Percentiles rank a stretch among this genome's conserved stretches.
Evolutionary conservation across 139 green algal species (phyloP).

Genomic region (Coccomyxa sp.): DNA sequence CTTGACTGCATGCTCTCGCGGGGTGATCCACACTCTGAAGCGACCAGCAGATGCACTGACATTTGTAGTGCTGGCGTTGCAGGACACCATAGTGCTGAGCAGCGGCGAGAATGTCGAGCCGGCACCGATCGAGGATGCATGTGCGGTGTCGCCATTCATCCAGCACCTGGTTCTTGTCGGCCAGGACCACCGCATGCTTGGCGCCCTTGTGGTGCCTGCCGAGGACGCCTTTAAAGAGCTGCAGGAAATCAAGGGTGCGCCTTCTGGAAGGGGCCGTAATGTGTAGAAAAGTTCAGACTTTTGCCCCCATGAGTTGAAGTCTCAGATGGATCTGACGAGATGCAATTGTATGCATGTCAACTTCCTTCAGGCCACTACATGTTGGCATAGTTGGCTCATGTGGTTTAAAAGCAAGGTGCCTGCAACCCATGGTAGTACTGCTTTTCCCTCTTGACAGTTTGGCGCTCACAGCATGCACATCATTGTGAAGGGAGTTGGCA

Average conservation of each 20-base stretch:
- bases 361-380: neutral
- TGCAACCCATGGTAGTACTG: neutral
- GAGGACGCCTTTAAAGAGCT: slow-evolving; percentile 40
- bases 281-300: neutral
- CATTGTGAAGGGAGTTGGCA: neutral
- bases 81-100: slow-evolving; percentile 86
- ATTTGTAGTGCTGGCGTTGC: no score
- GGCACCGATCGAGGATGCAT: slow-evolving; percentile 76
- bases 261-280: neutral
- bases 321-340: no score
- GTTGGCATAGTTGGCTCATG: neutral
- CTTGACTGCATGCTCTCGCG: no score
- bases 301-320: no score
- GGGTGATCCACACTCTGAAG: no score
- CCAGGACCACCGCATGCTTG: slow-evolving; percentile 44
- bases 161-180: slow-evolving; percentile 81
- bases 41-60: no score
- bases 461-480: neutral
- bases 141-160: slow-evolving; percentile 49
- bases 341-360: no score
- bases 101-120: slow-evolving; percentile 93
- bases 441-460: neutral
- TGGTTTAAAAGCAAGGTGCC: no score
- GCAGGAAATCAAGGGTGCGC: slow-evolving; percentile 43
- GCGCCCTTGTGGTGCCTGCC: slow-evolving; percentile 60